Base-by-base conservation (phyloP, 345 rosid species). In the Hibiscus mutabilis region DNA sequence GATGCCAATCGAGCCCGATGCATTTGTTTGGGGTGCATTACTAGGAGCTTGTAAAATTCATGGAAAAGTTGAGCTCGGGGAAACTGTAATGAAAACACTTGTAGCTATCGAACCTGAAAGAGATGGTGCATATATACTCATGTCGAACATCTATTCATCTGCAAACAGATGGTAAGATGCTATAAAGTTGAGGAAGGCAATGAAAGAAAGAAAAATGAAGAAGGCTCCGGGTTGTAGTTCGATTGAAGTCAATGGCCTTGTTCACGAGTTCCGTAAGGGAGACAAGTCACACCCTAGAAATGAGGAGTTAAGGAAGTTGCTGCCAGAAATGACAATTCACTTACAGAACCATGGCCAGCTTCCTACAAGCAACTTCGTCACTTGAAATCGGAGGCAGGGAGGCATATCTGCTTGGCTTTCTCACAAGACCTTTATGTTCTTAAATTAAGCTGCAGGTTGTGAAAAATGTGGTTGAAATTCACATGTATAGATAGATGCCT, bases 161-260 rank as follows among this genome's bases (percentile, higher is more conserved):
- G 81, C 79, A 61, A 73, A 74, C 59, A 79, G 86, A 60, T 87
- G 88, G 88, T 77, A 74, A 70, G 91, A 87, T 64, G 87, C 84
- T 5, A 16, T 74, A 46, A 77, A 70, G 22, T 19, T 82, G 83
- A 80, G 88, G 73, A 84, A 79, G 81, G 76, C 24, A 22, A 81
- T 88, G 84, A 82, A 83, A 73, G 82, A 80, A 69, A 82, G 73
- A 25, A 64, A 75, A 16, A 33, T 88, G 60, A 83, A 80, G 78
- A 86, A 83, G 69, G 74, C 66, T 66, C 90, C 88, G 16, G 90
- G 88, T 15, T 86, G 87, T 77, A 86, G 89, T 73, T 82, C 79
- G 16, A 75, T 88, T 47, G 87, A 88, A 76, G 70, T 87, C 0
- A 66, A 77, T 19, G 89, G 89, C 18, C 33, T 53, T 61, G 80